Base-by-base conservation (phyloP, 108 stramenopile genomes). In the Parietichytrium sp. region DNA sequence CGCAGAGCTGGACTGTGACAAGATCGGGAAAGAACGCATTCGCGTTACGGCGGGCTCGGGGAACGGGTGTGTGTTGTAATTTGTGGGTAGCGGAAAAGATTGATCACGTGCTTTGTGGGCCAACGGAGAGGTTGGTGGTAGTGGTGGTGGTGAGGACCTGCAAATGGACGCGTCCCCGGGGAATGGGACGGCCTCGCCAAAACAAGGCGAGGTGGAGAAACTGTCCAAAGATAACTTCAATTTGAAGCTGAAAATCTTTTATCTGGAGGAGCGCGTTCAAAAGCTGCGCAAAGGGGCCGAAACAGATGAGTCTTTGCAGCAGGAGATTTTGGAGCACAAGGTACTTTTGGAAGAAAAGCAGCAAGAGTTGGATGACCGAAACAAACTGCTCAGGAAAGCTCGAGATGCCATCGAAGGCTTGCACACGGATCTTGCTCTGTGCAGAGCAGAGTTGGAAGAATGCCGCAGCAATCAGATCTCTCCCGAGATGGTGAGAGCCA, bases 321-420 rank as follows among this genome's bases (percentile, higher is more conserved):
- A 72, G 20, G 61, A 72, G 33, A 25, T 72, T 6, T 42, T 72
- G 20, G 3, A 72, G 61, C 61, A 72, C 7, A 72, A 72, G 33
- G 61, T 72, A 1, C 42, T 72, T 33, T 2, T 72, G 10, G 61
- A 72, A 42, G 61, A 72, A 27, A 72, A 72, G 33, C 61, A 72
- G 42, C 61, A 72, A 27, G 61, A 72, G 20, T 42, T 72, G n/a
- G 61, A 72, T 72, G 61, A 72, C 38, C 33, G 61, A n/a, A 72
- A 72, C 20, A n/a, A 45, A 7, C 61, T 72, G 23, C 61, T 72
- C 16, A 42, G 36, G 20, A 72, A 72, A 42, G 61, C 61, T 25
- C 61, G 61, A 7, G 45, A 72, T 27, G 61, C 61, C 61, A 72
- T 72, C 61, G 61, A 72, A 42, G 61, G 61, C 13, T 42, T 72